Evolutionary conservation across 202 grass and related monocot species (phyloP).

Genomic region (Hordeum pubiflorum): DNA sequence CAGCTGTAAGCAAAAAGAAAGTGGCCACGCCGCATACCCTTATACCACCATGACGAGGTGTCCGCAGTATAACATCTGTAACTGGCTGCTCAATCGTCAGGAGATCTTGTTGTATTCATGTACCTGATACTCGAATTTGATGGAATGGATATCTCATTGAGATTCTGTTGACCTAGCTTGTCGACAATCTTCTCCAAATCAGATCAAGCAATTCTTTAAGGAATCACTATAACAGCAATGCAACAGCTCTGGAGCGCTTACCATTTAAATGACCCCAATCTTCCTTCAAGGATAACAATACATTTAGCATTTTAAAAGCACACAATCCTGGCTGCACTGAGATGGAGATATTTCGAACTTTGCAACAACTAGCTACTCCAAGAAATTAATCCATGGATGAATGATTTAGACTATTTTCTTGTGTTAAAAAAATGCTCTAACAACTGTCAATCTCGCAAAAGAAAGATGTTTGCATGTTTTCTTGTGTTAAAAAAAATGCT

Average conservation of each 20-base stretch:
- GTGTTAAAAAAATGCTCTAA: neutral
- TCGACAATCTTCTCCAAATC: conserved; percentile 11
- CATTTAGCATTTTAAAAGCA: neutral
- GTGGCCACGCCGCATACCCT: neutral
- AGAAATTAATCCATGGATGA: neutral
- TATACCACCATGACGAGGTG: neutral
- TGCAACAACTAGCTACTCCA: neutral
- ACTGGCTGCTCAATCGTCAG: neutral
- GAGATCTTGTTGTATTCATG: neutral
- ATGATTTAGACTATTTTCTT: neutral
- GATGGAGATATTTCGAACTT: neutral
- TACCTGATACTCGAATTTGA: neutral
- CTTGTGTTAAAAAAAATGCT: neutral
- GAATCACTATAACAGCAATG: conserved; percentile 1
- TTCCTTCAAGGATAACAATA: neutral
- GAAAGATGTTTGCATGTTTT: neutral
- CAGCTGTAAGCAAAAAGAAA: neutral
- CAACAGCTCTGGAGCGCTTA: conserved; percentile 14
- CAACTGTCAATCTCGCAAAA: neutral
- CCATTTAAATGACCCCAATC: neutral
- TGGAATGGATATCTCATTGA: neutral
- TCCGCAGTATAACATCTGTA: neutral
- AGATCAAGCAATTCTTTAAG: neutral
- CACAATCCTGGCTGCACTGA: neutral
- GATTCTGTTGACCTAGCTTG: neutral